Percentiles rank a stretch among this genome's conserved stretches.
Evolutionary conservation across 768 basidiomycete species (phyloP).

Genomic region (Boletus pseudopeckii): DNA sequence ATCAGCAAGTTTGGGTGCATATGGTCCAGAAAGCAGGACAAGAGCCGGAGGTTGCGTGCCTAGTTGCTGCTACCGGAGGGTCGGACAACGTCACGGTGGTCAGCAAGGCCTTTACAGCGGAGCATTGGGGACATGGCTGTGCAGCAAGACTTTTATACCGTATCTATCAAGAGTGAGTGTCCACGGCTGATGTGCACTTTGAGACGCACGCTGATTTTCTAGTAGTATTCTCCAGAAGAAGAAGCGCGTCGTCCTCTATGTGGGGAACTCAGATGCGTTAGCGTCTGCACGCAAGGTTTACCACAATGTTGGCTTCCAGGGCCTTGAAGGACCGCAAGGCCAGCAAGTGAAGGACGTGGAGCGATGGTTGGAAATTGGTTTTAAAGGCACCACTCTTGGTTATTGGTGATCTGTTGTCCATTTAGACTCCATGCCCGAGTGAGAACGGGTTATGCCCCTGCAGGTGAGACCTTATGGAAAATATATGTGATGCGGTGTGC

Average conservation of each 20-base stretch:
- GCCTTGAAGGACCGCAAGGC: constrained; percentile 2
- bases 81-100: constrained; percentile 55
- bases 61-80: constrained; percentile 67
- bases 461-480: too few relatives aligned
- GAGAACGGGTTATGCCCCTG: too few relatives aligned
- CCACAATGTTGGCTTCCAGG: constrained; percentile 22
- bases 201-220: constrained; percentile 1
- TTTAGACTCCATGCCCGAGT: too few relatives aligned
- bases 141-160: constrained; percentile 59
- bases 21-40: constrained; percentile 29
- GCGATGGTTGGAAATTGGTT: constrained; percentile 19
- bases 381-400: constrained; percentile 11
- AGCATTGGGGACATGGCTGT: constrained; percentile 43
- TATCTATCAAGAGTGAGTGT: constrained; percentile 53
- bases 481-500: too few relatives aligned
- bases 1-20: constrained; percentile 59
- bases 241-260: constrained; percentile 50
- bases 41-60: constrained; percentile 50
- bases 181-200: background rate
- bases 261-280: constrained; percentile 37
- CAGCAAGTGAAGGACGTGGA: constrained; percentile 14
- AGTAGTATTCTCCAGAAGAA: constrained; percentile 36
- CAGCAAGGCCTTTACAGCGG: constrained; percentile 68
- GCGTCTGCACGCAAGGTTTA: constrained; percentile 20
- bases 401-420: constrained; percentile 10